Evolutionary conservation across 345 rosid genomes (phyloP).

Genomic region (Angophora floribunda): DNA sequence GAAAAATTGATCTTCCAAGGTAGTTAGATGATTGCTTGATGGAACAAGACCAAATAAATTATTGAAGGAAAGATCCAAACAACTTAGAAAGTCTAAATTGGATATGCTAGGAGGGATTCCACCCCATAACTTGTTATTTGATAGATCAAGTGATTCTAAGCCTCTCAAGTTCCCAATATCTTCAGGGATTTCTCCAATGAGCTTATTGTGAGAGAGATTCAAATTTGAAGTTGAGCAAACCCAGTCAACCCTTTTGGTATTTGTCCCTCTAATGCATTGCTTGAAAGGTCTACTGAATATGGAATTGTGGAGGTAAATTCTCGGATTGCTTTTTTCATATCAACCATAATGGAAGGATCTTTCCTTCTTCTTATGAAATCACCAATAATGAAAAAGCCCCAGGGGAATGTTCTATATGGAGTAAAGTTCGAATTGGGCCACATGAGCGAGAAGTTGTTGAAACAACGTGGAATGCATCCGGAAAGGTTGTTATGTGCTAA

Average conservation of each 20-base stretch:
- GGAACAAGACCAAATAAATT: no score
- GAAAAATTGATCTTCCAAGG: no score
- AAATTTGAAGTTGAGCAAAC: not conserved
- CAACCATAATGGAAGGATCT: not conserved
- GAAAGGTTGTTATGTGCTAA: not conserved
- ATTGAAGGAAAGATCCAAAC: no score
- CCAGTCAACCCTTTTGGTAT: not conserved
- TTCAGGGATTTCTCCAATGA: fast-evolving
- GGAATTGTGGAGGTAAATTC: not conserved
- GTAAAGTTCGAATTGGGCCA: not conserved
- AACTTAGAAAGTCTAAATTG: no score
- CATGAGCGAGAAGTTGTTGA: not conserved
- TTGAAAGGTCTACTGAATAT: not conserved
- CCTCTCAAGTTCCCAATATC: not conserved
- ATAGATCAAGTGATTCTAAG: not conserved
- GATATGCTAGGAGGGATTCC: no score
- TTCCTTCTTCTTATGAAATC: no score
- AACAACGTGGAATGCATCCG: not conserved
- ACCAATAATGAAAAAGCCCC: not conserved
- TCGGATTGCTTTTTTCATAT: no score
- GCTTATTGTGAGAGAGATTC: not conserved
- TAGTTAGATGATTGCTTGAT: no score
- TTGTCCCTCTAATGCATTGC: not conserved
- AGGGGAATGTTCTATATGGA: fast-evolving
- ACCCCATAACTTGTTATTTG: no score